phyloP scores from a whole-genome alignment of 495 filamentous ascomycete genomes.

The Penicillium diatomitis region DNA sequence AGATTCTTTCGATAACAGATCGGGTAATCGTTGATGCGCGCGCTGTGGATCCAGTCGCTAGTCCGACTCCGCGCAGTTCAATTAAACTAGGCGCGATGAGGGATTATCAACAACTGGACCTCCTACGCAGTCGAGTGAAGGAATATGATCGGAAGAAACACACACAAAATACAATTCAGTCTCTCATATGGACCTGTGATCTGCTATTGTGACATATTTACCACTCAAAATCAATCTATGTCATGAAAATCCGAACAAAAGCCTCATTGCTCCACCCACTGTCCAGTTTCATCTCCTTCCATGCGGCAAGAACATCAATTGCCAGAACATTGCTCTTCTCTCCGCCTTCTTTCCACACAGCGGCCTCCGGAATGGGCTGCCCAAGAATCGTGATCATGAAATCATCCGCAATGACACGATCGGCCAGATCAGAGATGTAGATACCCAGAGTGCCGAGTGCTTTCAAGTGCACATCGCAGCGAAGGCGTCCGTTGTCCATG shows the following conservation, averaged over 20 bases:
- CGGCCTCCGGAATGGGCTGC: constrained; percentile 53
- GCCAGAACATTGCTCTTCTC: constrained; percentile 53
- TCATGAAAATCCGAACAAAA: constrained; percentile 53
- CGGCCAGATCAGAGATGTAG: constrained; percentile 55
- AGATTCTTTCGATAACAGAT: constrained; percentile 19
- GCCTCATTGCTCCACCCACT: constrained; percentile 82
- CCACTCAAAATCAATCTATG: constrained; percentile 5
- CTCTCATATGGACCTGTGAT: too few relatives aligned
- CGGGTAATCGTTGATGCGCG: constrained; percentile 19
- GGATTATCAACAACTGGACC: too few relatives aligned
- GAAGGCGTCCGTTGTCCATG: constrained; percentile 48
- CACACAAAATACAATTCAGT: too few relatives aligned
- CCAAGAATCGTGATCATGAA: constrained; percentile 74
- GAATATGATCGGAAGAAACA: too few relatives aligned
- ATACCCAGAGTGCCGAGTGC: constrained; percentile 71
- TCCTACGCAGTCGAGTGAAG: too few relatives aligned
- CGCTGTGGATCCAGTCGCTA: neutral
- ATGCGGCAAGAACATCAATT: constrained; percentile 69
- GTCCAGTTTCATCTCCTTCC: constrained; percentile 62
- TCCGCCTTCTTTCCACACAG: constrained; percentile 49
- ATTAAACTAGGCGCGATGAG: too few relatives aligned
- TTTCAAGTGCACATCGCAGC: constrained; percentile 61
- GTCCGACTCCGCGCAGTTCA: neutral
- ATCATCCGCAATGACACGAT: constrained; percentile 49
- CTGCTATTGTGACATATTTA: neutral